A percentile compares a stretch with the other conserved stretches of the same genome.
Conservation (phyloP, 2,329 filamentous ascomycete genomes). For the Trichoderma pleuroti region DNA sequence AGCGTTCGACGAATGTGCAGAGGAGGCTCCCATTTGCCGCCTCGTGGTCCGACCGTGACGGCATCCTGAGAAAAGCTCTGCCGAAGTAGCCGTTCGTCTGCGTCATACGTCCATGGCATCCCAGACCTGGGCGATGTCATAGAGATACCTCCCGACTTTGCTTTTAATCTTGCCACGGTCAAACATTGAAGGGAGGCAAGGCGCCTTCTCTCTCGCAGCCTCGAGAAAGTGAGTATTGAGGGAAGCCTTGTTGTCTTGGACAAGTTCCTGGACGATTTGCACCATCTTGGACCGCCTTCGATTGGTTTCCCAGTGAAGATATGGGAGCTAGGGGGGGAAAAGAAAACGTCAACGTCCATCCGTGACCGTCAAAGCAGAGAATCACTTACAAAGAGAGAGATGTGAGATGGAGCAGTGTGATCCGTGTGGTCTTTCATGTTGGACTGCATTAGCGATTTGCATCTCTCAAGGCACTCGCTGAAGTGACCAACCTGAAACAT, state of each 20-base stretch:
- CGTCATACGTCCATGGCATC: conserved; percentile 1
- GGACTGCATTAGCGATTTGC: neutral
- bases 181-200: neutral
- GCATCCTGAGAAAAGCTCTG: neutral
- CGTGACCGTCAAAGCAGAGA: neutral
- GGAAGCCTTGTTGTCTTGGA: neutral
- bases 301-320: neutral
- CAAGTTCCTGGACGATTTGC: neutral
- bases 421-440: neutral
- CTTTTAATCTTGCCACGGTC: neutral
- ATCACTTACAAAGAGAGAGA: neutral
- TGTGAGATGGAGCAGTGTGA: neutral
- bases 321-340: neutral
- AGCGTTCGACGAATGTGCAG: neutral
- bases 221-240: rapidly evolving
- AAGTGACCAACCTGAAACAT: neutral
- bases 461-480: neutral
- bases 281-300: neutral
- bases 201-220: neutral
- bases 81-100: neutral
- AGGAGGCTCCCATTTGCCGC: neutral
- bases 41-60: neutral
- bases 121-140: neutral
- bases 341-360: neutral
- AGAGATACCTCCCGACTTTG: neutral